A percentile compares a stretch with the other conserved stretches of the same genome.
Conservation (phyloP, 176 grass and related monocot species). For the Triticum timopheevii region DNA sequence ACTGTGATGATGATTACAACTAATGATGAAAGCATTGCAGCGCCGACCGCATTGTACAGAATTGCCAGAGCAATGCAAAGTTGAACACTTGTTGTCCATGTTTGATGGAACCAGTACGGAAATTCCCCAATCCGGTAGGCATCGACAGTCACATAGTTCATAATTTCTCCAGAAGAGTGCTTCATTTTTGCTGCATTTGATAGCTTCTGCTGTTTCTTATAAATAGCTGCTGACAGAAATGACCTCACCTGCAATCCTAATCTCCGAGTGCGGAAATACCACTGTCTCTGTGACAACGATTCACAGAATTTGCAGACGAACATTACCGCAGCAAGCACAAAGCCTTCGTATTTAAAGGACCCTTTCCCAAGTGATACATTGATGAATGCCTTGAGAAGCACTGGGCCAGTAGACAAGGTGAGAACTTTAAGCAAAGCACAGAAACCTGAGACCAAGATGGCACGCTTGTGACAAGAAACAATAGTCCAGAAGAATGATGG, state of each 20-base stretch:
- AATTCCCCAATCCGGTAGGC: slow-evolving; percentile 93
- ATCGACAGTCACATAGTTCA: slow-evolving; percentile 92
- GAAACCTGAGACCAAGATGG: slow-evolving; percentile 61
- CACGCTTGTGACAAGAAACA: slow-evolving; percentile 72
- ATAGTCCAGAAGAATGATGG: slow-evolving; percentile 72
- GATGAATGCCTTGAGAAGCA: slow-evolving; percentile 84
- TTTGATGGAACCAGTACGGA: slow-evolving; percentile 95
- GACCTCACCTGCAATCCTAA: slow-evolving; percentile 87
- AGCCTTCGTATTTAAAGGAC: slow-evolving; percentile 69
- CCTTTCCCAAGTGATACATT: slow-evolving; percentile 63
- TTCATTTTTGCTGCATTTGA: slow-evolving; percentile 71
- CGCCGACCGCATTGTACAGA: slow-evolving; percentile 76
- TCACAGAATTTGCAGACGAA: slow-evolving; percentile 78
- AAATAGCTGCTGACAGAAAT: slow-evolving; percentile 71
- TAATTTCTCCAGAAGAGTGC: slow-evolving; percentile 87
- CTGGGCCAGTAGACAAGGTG: slow-evolving; percentile 61
- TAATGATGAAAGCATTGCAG: slow-evolving; percentile 67
- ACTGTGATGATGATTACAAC: slow-evolving; percentile 76
- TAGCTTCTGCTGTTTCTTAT: slow-evolving; percentile 76
- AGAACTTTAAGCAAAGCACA: slow-evolving; percentile 85
- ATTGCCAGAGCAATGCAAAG: slow-evolving; percentile 79
- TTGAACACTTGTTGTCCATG: slow-evolving; percentile 85
- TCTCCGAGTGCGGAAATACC: slow-evolving; percentile 83
- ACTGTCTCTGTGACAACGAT: slow-evolving; percentile 86
- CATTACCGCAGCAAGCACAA: slow-evolving; percentile 47